These are phyloP conservation scores for Vinca minor DNA, from an alignment of 257 asterid species.

Conservation along the genomic window DNA sequence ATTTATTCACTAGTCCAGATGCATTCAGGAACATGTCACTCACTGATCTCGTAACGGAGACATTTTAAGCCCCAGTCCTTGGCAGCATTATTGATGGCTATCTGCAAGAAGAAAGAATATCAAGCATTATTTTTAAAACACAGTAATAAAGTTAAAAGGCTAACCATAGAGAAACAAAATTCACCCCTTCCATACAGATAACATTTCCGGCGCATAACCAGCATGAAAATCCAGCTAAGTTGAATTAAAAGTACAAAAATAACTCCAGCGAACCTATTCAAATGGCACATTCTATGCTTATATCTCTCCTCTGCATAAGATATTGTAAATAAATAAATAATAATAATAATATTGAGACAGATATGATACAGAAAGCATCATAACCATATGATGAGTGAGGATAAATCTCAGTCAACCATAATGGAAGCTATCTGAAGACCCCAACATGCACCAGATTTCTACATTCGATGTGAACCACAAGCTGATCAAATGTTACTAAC, in stretches of 20 bases:
- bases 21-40: slow-evolving; percentile 20
- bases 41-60: slow-evolving; percentile 93
- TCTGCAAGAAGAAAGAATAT: slow-evolving; percentile 32
- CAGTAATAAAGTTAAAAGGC: not conserved
- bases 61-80: slow-evolving; percentile 81
- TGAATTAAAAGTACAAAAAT: not conserved
- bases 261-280: not conserved
- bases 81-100: slow-evolving; percentile 81
- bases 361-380: not conserved
- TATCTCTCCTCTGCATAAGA: not conserved
- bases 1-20: not conserved
- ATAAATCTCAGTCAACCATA: not conserved
- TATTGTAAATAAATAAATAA: not conserved
- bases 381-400: not conserved
- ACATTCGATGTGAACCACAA: not conserved
- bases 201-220: not conserved
- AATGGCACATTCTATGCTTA: not conserved
- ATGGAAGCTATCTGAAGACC: not conserved
- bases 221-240: not conserved
- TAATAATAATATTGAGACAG: too few species aligned
- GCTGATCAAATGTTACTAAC: not conserved
- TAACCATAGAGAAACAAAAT: not conserved
- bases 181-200: not conserved
- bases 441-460: not conserved
- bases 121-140: slow-evolving; percentile 1